These are phyloP conservation scores for Ophiostoma australiae DNA, from an alignment of 2,329 filamentous ascomycete genomes.

Conservation along the genomic window DNA sequence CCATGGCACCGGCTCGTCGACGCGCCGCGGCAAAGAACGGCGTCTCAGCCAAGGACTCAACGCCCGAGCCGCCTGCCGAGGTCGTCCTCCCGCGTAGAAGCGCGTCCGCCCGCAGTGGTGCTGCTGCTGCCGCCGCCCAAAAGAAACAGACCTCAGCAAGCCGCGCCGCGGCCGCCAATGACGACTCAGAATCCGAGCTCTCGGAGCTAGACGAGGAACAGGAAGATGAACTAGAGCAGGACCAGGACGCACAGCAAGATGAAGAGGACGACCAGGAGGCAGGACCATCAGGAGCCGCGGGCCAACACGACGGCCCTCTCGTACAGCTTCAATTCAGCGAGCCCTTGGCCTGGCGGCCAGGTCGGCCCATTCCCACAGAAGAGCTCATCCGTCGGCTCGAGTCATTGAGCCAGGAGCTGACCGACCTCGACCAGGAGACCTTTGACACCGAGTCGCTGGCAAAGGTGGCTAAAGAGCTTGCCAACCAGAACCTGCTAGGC, in stretches of 20 bases:
- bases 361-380: constrained; percentile 77
- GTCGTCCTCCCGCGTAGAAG: constrained; percentile 22
- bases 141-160: constrained; percentile 15
- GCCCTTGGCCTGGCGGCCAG: constrained; percentile 83
- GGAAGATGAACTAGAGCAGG: constrained; percentile 17
- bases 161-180: constrained; percentile 12
- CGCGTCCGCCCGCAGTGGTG: constrained; percentile 8
- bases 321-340: constrained; percentile 71
- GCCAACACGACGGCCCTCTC: constrained; percentile 35
- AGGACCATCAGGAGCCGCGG: constrained; percentile 1
- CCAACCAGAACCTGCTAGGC: constrained; percentile 70
- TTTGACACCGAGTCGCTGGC: constrained; percentile 77
- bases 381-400: constrained; percentile 79
- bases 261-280: constrained; percentile 18
- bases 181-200: constrained; percentile 20
- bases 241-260: constrained; percentile 11
- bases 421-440: constrained; percentile 80
- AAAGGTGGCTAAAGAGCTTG: constrained; percentile 79
- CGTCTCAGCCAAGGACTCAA: constrained; percentile 20
- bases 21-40: constrained; percentile 27
- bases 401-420: constrained; percentile 73
- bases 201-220: constrained; percentile 24
- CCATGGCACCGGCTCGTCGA: constrained; percentile 27
- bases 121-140: constrained; percentile 18
- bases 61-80: constrained; percentile 15